These are phyloP conservation scores for Diaporthe capsici DNA, from an alignment of 2,329 filamentous ascomycete species.

Conservation along the genomic window DNA sequence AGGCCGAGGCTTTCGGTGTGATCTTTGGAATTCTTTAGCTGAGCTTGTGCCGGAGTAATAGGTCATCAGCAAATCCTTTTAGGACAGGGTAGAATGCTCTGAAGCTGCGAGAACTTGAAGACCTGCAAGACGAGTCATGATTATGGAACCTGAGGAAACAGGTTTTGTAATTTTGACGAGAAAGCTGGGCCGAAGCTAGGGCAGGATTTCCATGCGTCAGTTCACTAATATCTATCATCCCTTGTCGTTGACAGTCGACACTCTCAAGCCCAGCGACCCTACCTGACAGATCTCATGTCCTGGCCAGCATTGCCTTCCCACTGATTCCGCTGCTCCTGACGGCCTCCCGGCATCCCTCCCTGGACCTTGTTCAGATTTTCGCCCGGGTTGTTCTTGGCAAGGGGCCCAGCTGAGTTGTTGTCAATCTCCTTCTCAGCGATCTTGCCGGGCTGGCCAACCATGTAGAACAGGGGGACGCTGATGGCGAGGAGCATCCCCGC, in stretches of 20 bases:
- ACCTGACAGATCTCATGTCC: no score
- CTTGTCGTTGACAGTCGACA: no score
- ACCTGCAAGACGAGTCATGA: no score
- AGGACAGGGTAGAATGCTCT: neutral
- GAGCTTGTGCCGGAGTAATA: no score
- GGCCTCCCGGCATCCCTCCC: neutral
- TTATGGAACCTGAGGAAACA: no score
- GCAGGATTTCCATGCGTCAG: neutral
- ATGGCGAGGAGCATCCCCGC: conserved; percentile 18
- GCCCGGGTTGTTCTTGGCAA: conserved; percentile 33
- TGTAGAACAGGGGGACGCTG: conserved; percentile 26
- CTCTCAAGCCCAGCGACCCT: no score
- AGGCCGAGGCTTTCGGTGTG: no score
- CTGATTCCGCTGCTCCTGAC: conserved; percentile 11
- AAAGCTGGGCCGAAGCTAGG: neutral
- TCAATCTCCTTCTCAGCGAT: neutral
- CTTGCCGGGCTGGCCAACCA: conserved; percentile 1
- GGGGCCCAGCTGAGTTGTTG: neutral
- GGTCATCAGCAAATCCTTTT: no score
- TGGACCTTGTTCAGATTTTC: neutral
- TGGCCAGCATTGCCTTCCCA: neutral
- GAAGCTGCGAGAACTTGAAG: neutral
- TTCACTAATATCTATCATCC: no score
- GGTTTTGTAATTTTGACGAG: no score
- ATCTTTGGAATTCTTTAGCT: no score